Percentiles rank a stretch among this genome's conserved stretches.
phyloP scores from a whole-genome alignment of 1,139 yeast species.

The Nakaseomyces glabratus region DNA sequence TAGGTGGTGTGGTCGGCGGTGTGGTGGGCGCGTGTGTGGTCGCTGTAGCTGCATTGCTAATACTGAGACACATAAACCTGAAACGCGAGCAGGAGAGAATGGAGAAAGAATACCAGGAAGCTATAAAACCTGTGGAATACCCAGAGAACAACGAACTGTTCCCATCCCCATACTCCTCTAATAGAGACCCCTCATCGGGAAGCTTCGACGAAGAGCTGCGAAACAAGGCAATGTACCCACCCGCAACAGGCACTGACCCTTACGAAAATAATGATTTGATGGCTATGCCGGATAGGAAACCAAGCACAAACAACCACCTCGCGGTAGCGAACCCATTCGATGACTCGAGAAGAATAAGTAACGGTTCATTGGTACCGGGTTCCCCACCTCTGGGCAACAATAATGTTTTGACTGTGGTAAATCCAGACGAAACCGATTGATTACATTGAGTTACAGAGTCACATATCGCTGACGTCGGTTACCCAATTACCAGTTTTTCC shows the following conservation, averaged over 20 bases:
- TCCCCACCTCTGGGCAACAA: constrained; percentile 13
- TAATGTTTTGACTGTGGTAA: constrained; percentile 29
- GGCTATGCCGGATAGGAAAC: constrained; percentile 4
- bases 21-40: constrained; percentile 27
- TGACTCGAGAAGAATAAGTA: constrained; percentile 28
- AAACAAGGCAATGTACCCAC: constrained; percentile 8
- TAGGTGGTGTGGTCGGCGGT: constrained; percentile 33
- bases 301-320: constrained; percentile 7
- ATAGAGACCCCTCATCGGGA: constrained; percentile 8
- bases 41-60: constrained; percentile 19
- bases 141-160: constrained; percentile 7
- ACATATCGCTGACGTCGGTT: too few relatives aligned
- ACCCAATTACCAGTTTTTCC: too few relatives aligned
- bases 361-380: constrained; percentile 22
- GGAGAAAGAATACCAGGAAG: constrained; percentile 33
- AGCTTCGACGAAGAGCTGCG: constrained; percentile 7
- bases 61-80: constrained; percentile 25
- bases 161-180: constrained; percentile 12
- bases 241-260: constrained; percentile 5
- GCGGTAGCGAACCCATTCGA: constrained; percentile 26
- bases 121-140: constrained; percentile 31
- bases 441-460: too few relatives aligned
- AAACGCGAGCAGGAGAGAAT: constrained; percentile 31
- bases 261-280: constrained; percentile 6
- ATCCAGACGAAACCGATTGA: constrained; percentile 24